Base-by-base conservation (phyloP, 768 basidiomycete genomes). In the Phylloporus sp. region DNA sequence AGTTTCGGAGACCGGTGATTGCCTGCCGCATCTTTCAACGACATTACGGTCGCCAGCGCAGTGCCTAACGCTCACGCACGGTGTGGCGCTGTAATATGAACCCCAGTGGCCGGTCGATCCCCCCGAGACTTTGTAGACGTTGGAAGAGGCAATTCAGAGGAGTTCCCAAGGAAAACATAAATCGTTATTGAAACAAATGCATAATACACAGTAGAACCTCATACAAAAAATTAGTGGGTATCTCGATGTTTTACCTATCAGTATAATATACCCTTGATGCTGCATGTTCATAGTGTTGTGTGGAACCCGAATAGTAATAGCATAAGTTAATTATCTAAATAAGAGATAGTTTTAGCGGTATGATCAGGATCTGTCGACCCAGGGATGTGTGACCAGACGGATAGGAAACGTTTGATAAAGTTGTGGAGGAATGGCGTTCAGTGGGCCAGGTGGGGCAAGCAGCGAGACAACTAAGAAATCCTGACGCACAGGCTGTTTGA, bases 381-480 rank as follows among this genome's bases (percentile, higher is more conserved):
- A 82, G 3, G 80, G 67, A 44, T 86, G 81, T 3, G 82, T 82
- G 31, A 83, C 82, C 31, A 86, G 58, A 42, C 75, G 72, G 26
- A 86, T 78, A 4, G 83, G 76, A 48, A 83, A 71, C 8, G 72
- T 66, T 31, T 79, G 62, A 55, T 76, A 74, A 50, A 66, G 51
- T 59, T 76, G 58, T 11, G 65, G 52, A 35, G 69, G 44, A 43
- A 75, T 58, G 43, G 70, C 58, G 46, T 56, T 53, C 27, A 45
- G 65, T 62, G 53, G 62, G 8, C 67, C 63, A 58, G 59, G 64
- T 28, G 69, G 59, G 0, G 71, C 72, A 23, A 72, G 51, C 50
- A 85, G 52, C 1, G 71, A 66, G 14, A 84, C 59, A 7, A 74
- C 69, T 37, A 86, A 70, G 50, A 78, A 84, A 56, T 86, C 84